These are phyloP conservation scores for Ophiostoma fasciatum DNA, from an alignment of 2,329 filamentous ascomycete species.

Conservation along the genomic window DNA sequence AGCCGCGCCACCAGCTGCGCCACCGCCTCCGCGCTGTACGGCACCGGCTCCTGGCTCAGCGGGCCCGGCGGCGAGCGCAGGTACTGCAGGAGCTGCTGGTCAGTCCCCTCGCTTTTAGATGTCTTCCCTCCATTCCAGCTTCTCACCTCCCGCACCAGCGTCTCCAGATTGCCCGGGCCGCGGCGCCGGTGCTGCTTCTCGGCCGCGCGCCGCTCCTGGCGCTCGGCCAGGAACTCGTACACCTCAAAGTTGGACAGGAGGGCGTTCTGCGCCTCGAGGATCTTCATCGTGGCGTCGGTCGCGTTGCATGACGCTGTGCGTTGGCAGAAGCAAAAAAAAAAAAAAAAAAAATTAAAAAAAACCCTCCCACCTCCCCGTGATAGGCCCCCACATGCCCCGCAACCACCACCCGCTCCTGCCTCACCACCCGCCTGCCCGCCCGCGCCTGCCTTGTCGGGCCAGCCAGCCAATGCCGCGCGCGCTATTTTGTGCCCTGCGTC, in stretches of 20 bases:
- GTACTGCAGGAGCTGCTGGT: conserved; percentile 9
- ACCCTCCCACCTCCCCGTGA: too few relatives aligned
- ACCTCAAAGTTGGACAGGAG: conserved; percentile 62
- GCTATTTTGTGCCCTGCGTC: too few relatives aligned
- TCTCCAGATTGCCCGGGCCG: conserved; percentile 40
- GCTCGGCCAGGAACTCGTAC: conserved; percentile 44
- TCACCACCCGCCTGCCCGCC: too few relatives aligned
- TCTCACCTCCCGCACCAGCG: conserved; percentile 48
- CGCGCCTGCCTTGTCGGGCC: too few relatives aligned
- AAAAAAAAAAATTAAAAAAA: too few relatives aligned
- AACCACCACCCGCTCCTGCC: too few relatives aligned
- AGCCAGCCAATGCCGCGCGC: too few relatives aligned
- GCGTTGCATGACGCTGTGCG: too few relatives aligned
- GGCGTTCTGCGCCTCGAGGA: conserved; percentile 55
- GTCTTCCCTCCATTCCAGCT: not conserved
- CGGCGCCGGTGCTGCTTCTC: conserved; percentile 36
- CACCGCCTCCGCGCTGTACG: conserved; percentile 39
- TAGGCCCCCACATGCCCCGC: too few relatives aligned
- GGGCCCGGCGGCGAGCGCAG: conserved; percentile 38
- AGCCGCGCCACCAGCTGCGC: conserved; percentile 38
- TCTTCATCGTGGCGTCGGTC: conserved; percentile 52
- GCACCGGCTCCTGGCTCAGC: conserved; percentile 36
- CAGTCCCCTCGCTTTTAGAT: not conserved
- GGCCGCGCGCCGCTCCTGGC: conserved; percentile 27
- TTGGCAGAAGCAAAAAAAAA: too few relatives aligned